Evolutionary conservation across 768 basidiomycete genomes (phyloP), one percentile per base, ranked within the genome.

Genomic region (Candolleomyces eurysporus): DNA sequence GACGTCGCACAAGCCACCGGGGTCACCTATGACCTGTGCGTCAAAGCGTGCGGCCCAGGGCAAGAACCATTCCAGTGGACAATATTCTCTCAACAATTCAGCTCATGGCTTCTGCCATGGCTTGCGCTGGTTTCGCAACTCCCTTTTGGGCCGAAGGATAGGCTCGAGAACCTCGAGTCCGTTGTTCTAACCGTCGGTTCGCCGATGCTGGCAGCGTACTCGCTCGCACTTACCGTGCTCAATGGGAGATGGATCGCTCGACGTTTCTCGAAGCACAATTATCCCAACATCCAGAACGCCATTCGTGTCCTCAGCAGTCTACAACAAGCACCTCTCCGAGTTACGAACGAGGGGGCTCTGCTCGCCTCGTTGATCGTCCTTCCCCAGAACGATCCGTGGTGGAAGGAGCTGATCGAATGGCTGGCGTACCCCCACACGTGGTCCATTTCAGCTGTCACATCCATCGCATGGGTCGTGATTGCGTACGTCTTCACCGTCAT

Each of bases 91-190:
- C 77, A 78, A 50, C 70, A 78, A 50, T 81, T 77, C 63, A 70
- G 73, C 9, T 64, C 79, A 0, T 83, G 82, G 82, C 69, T 83
- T 2, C 59, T 83, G 6, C 82, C 82, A 7, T 82, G 79, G 73
- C 73, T 83, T 13, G 79, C 82, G 0, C 62, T 83, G 8, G 68
- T 83, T 19, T 80, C 81, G 0, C 81, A 81, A 51, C 75, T 83
- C n/a, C 82, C 81, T 0, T 83, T 81, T 26, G 80, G 80, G 8
- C 72, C 76, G 32, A 69, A 63, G 11, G 73, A 74, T 55, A 74
- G 67, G 30, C 63, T 72, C n/a, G 78, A 79, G 19, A 80, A 82
- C 56, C 66, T 82, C 43, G 70, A 74, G 62, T 76, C 79, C 8
- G 74, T 76, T 19, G 14, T 83, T 8, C 68, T 83, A 40, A 76